A percentile compares a stretch with the other conserved stretches of the same genome.
phyloP scores from a whole-genome alignment of 495 filamentous ascomycete genomes.

The Penicillium cinerascens region DNA sequence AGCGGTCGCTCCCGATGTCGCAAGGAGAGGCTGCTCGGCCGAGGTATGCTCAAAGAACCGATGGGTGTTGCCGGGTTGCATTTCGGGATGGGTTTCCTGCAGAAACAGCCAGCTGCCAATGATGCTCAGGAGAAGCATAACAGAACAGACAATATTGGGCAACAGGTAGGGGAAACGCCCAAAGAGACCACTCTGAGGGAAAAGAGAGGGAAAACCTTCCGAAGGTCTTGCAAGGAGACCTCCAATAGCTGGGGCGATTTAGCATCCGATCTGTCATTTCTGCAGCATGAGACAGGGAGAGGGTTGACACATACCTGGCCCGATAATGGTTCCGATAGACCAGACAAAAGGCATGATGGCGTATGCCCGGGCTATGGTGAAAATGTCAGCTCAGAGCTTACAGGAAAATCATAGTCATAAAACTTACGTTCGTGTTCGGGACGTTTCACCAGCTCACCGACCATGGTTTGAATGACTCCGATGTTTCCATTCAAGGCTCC shows the following conservation, averaged over 20 bases:
- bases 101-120: constrained; percentile 68
- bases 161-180: constrained; percentile 77
- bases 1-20: constrained; percentile 65
- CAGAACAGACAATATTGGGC: constrained; percentile 74
- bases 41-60: constrained; percentile 49
- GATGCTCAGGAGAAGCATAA: constrained; percentile 68
- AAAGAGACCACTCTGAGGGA: constrained; percentile 63
- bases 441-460: constrained; percentile 73
- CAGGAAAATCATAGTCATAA: neutral
- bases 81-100: constrained; percentile 77
- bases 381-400: constrained; percentile 7
- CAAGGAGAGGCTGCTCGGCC: constrained; percentile 66
- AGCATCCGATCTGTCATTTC: constrained; percentile 6
- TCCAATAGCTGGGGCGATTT: constrained; percentile 56
- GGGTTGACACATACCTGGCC: constrained; percentile 48
- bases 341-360: constrained; percentile 87
- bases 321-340: constrained; percentile 81
- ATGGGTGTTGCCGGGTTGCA: constrained; percentile 57
- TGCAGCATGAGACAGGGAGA: neutral
- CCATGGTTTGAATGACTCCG: constrained; percentile 90
- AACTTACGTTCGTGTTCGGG: constrained; percentile 79
- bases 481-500: constrained; percentile 85
- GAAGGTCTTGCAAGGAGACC: constrained; percentile 73
- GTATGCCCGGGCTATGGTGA: constrained; percentile 62
- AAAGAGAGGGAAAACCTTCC: constrained; percentile 61